Conservation (phyloP, 371 early-diverging fungal species). For the Sporodiniella umbellata region DNA sequence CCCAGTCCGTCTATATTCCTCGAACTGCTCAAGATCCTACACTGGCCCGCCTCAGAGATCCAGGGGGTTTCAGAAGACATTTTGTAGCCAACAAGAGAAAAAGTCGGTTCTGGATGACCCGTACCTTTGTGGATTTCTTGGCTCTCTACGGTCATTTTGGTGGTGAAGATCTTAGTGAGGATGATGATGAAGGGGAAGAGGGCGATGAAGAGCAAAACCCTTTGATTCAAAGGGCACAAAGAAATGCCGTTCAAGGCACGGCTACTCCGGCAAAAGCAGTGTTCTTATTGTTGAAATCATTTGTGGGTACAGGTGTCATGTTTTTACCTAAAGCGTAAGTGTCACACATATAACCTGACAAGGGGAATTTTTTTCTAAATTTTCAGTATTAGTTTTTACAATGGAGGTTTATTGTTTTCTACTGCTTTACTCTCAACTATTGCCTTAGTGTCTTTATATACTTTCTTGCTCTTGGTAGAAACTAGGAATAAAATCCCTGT, state of each 20-base stretch:
- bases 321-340: conserved; percentile 68
- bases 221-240: conserved; percentile 39
- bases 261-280: conserved; percentile 72
- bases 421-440: conserved; percentile 46
- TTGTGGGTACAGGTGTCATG: conserved; percentile 80
- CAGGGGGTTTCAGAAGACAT: conserved; percentile 91
- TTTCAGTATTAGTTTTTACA: conserved; percentile 55
- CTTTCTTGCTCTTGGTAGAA: conserved; percentile 62
- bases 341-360: too few relatives aligned
- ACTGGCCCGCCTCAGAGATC: conserved; percentile 45
- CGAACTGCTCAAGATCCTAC: conserved; percentile 29
- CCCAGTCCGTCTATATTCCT: conserved; percentile 30
- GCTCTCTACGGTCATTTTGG: conserved; percentile 94
- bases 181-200: conserved; percentile 56
- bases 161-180: conserved; percentile 88
- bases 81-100: conserved; percentile 64
- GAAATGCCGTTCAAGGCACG: conserved; percentile 56
- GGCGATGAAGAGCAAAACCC: conserved; percentile 24
- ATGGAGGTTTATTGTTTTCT: conserved; percentile 66
- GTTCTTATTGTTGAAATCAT: conserved; percentile 71
- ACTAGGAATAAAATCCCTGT: conserved; percentile 56
- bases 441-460: conserved; percentile 53
- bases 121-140: conserved; percentile 90
- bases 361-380: too few relatives aligned
- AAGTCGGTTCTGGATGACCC: conserved; percentile 68